A percentile compares a stretch with the other conserved stretches of the same genome.
phyloP scores from a whole-genome alignment of 2,329 filamentous ascomycete genomes.

The Colletotrichum tropicicola region DNA sequence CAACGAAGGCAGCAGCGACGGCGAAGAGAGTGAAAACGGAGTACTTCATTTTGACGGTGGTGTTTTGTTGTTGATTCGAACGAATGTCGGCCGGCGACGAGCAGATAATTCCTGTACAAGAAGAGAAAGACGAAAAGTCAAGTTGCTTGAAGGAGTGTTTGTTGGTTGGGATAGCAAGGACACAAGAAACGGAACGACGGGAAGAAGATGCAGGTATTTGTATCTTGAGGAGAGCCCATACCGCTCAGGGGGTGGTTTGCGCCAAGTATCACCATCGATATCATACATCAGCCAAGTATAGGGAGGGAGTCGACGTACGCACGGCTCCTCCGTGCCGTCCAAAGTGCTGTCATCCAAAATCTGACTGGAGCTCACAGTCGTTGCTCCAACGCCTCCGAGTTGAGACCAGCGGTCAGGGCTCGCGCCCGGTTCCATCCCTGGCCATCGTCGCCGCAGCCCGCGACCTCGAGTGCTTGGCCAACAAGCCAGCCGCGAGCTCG shows the following conservation, averaged over 20 bases:
- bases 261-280: constrained; percentile 28
- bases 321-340: constrained; percentile 10
- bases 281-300: constrained; percentile 15
- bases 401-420: constrained; percentile 24
- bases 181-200: constrained; percentile 27
- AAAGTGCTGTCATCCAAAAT: constrained; percentile 21
- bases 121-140: constrained; percentile 33
- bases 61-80: constrained; percentile 36
- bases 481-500: not conserved
- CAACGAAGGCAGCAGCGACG: constrained; percentile 56
- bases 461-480: not conserved
- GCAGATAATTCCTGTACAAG: constrained; percentile 43
- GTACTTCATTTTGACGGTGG: constrained; percentile 62
- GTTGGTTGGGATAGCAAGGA: not conserved
- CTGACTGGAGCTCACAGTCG: constrained; percentile 8
- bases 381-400: constrained; percentile 2
- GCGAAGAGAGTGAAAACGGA: constrained; percentile 55
- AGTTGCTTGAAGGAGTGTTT: constrained; percentile 25
- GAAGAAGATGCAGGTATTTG: constrained; percentile 35
- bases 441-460: constrained; percentile 8
- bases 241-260: not conserved
- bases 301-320: not conserved
- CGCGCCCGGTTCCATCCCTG: constrained; percentile 20
- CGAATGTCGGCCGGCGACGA: constrained; percentile 63
- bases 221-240: constrained; percentile 29